Evolutionary conservation across 371 early-diverging fungal species (phyloP).

Genomic region (Apophysomyces elegans): DNA sequence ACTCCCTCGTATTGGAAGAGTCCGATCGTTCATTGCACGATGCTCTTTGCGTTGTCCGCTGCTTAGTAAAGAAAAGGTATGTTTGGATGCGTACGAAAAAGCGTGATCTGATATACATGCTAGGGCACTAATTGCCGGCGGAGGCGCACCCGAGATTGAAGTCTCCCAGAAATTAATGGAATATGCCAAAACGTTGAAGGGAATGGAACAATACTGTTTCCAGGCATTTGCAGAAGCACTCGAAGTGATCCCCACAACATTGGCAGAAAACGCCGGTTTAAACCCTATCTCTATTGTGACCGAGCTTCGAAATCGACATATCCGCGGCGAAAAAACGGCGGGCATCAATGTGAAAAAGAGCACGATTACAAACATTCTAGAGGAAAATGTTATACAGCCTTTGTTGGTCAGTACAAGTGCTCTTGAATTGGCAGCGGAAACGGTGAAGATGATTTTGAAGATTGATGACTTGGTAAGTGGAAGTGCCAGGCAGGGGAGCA

Average conservation of each 20-base stretch:
- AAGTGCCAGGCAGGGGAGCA: not conserved
- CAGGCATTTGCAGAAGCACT: constrained; percentile 97
- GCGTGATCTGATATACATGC: not conserved
- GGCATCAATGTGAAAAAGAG: constrained; percentile 97
- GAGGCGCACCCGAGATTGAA: constrained; percentile 98
- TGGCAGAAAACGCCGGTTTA: constrained; percentile 98
- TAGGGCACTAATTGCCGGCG: constrained; percentile 91
- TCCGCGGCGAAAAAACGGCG: constrained; percentile 87
- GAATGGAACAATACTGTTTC: constrained; percentile 92
- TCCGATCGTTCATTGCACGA: constrained; percentile 98
- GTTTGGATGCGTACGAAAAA: not conserved
- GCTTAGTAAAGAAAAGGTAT: constrained; percentile 91
- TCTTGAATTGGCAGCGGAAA: constrained; percentile 95
- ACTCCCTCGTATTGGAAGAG: constrained; percentile 97
- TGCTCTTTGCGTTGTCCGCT: constrained; percentile 97
- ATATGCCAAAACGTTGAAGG: constrained; percentile 87
- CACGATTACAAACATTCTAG: constrained; percentile 94
- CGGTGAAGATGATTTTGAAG: constrained; percentile 97
- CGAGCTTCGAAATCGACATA: constrained; percentile 93
- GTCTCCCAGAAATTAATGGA: constrained; percentile 82
- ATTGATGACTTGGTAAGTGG: constrained; percentile 86
- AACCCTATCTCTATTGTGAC: constrained; percentile 96
- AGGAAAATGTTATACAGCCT: constrained; percentile 98
- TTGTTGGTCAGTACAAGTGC: constrained; percentile 94
- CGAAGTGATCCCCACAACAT: constrained; percentile 93